Base-by-base conservation (phyloP, 2,329 filamentous ascomycete genomes). In the Pseudocercospora macadamiae region DNA sequence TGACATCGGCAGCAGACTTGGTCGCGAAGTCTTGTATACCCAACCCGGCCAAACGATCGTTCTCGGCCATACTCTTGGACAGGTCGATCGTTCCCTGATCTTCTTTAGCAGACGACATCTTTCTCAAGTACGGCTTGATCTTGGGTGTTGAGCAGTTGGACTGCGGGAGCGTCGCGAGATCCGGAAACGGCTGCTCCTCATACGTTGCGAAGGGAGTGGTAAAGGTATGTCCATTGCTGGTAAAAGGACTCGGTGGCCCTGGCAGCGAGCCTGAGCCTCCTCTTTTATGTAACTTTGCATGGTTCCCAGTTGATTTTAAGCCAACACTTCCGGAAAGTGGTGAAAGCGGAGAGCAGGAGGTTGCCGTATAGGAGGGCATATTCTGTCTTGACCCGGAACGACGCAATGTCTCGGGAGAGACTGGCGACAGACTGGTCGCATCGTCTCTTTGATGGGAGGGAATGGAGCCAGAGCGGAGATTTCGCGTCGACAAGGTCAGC, bases 41-140 rank as follows among this genome's bases (percentile, higher is more conserved):
- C 52, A 86, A 70, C 8, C 82, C 83, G 6, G 78, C 73, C 19
- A 80, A 65, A 28, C 73, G 66, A 57, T 84, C 82, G 61, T 84
- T 82, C 63, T 86, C 83, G 12, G 79, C 77, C 4, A 79, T 78
- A 3, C 83, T 80, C 28, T 82, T 79, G 28, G 82, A 83, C 21
- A 85, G 73, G 66, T 86, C 83, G 54, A 85, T 77, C 45, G 66
- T 65, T 23, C 72, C 72, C 55, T 72, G 70, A 47, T 70, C 66
- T 21, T 77, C 74, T 64, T 81, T 80, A 59, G 80, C 77, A 45
- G 75, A 74, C 18, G 81, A 80, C 62, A 81, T 74, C 68, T 83
- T 84, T 52, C 81, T 79, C 53, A 83, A 73, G 59, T 84, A 80
- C 2, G 83, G 82, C 69, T 84, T 85, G 70, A 83, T 79, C 69